Conservation (phyloP, 2,329 filamentous ascomycete species). For the Lecanicillium sp. region DNA sequence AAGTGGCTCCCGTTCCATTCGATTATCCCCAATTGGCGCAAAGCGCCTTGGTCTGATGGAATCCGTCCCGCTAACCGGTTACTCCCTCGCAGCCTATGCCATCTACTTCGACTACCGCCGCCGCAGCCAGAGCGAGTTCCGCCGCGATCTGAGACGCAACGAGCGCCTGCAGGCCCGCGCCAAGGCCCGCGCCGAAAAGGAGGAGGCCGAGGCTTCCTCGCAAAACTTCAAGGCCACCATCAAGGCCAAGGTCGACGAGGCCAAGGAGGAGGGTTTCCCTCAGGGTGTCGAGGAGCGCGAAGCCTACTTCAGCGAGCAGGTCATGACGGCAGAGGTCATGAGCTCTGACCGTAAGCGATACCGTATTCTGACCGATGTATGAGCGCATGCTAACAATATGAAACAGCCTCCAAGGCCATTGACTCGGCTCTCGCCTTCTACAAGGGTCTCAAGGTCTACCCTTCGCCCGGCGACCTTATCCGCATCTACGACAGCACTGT, state of each 20-base stretch:
- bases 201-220: constrained; percentile 60
- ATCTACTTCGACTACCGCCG: constrained; percentile 64
- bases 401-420: constrained; percentile 57
- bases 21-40: not conserved
- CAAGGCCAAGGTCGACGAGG: constrained; percentile 67
- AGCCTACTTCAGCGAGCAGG: constrained; percentile 93
- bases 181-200: constrained; percentile 65
- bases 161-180: constrained; percentile 65
- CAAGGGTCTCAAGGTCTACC: constrained; percentile 98
- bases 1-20: constrained; percentile 24
- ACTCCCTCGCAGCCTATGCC: constrained; percentile 47
- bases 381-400: not conserved
- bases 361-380: too few relatives aligned
- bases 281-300: constrained; percentile 87
- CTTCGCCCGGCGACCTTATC: constrained; percentile 86
- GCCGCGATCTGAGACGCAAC: constrained; percentile 64
- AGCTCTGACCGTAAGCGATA: constrained; percentile 67
- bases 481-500: constrained; percentile 98
- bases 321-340: constrained; percentile 79
- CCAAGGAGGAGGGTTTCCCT: constrained; percentile 89
- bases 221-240: constrained; percentile 67
- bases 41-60: not conserved
- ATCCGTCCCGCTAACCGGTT: constrained; percentile 2
- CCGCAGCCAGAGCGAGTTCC: constrained; percentile 58
- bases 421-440: constrained; percentile 95